phyloP scores from a whole-genome alignment of 306 rosid species.

The Lablab purpureus region DNA sequence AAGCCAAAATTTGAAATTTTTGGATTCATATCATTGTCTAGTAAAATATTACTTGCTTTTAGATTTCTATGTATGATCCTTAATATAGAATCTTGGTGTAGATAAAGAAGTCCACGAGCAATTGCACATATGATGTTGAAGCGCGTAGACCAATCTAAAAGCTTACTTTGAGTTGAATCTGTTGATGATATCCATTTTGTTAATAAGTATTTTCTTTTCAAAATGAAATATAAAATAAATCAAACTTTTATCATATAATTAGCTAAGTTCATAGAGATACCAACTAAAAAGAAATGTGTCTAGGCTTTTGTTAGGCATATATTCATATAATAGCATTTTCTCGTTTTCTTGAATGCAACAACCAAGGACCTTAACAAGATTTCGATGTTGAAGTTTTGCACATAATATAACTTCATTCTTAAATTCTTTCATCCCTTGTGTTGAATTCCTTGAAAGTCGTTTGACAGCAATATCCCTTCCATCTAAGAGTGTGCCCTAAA shows the following conservation, averaged over 20 bases:
- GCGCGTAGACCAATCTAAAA: slow-evolving; percentile 17
- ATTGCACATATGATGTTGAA: slow-evolving; percentile 19
- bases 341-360: slow-evolving; percentile 37
- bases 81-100: slow-evolving; percentile 41
- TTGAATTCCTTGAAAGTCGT: slow-evolving; percentile 43
- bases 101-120: slow-evolving; percentile 37
- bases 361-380: slow-evolving; percentile 39
- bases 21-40: slow-evolving; percentile 22
- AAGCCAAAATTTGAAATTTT: slow-evolving; percentile 40
- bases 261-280: background rate
- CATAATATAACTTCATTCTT: slow-evolving; percentile 39
- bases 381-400: slow-evolving; percentile 34
- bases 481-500: slow-evolving; percentile 33
- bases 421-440: slow-evolving; percentile 38
- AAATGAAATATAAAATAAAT: background rate
- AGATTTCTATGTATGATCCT: slow-evolving; percentile 41
- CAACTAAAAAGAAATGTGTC: slow-evolving; percentile 37
- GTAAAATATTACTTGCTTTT: slow-evolving; percentile 31
- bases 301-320: slow-evolving; percentile 35
- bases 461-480: slow-evolving; percentile 42
- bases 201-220: background rate
- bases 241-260: background rate
- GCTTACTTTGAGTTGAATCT: slow-evolving; percentile 17
- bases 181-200: background rate
- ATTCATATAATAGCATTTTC: slow-evolving; percentile 37